A percentile compares a stretch with the other conserved stretches of the same genome.
phyloP scores from a whole-genome alignment of 208 protist species.

The Crithidia sp. region DNA sequence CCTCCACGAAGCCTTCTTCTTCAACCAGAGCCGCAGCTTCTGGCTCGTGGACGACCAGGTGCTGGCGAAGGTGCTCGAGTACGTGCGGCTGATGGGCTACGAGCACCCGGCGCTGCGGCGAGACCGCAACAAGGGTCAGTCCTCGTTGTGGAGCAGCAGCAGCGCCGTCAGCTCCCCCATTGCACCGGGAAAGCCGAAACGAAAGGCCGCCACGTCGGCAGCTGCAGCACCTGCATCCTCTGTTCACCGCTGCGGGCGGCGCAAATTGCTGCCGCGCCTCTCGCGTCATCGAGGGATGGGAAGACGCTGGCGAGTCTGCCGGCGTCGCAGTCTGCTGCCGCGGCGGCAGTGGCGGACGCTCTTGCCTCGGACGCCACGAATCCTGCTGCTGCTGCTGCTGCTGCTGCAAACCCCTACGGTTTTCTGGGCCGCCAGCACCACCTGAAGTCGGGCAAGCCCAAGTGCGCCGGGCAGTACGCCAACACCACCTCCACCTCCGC shows the following conservation, averaged over 20 bases:
- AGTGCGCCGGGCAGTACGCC: constrained; percentile 31
- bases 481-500: constrained; percentile 22
- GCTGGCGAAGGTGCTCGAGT: constrained; percentile 74
- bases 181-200: constrained; percentile 9
- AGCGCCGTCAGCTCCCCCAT: constrained; percentile 30
- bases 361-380: neutral
- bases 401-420: neutral
- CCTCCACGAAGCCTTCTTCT: constrained; percentile 76
- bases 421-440: constrained; percentile 17
- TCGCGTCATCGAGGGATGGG: neutral
- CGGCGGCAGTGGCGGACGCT: constrained; percentile 19
- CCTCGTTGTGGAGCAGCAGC: constrained; percentile 38
- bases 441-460: constrained; percentile 26
- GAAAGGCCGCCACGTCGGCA: neutral
- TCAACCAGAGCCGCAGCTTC: constrained; percentile 38
- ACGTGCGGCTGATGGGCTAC: constrained; percentile 79
- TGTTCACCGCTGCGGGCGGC: too few relatives aligned
- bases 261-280: too few relatives aligned
- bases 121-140: constrained; percentile 25
- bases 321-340: constrained; percentile 12
- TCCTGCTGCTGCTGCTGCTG: neutral
- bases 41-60: constrained; percentile 82
- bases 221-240: neutral
- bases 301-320: neutral
- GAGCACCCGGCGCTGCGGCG: constrained; percentile 41